A percentile compares a stretch with the other conserved stretches of the same genome.
Evolutionary conservation across 2,329 filamentous ascomycete species (phyloP).

Genomic region (Sporothrix globosa): DNA sequence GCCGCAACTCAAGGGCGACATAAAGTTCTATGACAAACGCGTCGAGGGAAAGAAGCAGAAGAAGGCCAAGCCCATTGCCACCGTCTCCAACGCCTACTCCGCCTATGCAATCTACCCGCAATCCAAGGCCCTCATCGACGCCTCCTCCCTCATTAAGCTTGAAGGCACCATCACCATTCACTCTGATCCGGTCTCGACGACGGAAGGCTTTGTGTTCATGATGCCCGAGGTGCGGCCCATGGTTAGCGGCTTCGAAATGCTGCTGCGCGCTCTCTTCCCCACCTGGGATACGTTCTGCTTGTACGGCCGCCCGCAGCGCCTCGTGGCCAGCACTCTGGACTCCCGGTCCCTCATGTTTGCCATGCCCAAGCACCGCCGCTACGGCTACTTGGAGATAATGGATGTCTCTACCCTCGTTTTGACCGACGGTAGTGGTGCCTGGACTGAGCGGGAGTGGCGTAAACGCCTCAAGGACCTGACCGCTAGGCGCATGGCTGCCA

Average conservation of each 20-base stretch:
- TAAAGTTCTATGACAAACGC: constrained; percentile 90
- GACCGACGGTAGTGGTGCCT: constrained; percentile 72
- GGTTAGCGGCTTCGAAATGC: constrained; percentile 91
- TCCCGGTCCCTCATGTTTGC: constrained; percentile 95
- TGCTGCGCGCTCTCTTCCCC: constrained; percentile 89
- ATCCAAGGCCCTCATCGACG: constrained; percentile 88
- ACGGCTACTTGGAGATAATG: constrained; percentile 86
- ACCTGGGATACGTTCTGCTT: constrained; percentile 90
- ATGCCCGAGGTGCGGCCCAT: constrained; percentile 96
- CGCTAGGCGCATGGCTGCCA: constrained; percentile 71
- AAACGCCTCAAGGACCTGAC: constrained; percentile 87
- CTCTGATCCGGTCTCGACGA: constrained; percentile 72
- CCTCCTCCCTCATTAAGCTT: constrained; percentile 90
- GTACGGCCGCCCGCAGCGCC: constrained; percentile 83
- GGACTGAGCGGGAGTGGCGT: constrained; percentile 89
- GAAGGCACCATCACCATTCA: constrained; percentile 91
- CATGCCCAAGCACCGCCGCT: constrained; percentile 84
- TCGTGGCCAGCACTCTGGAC: constrained; percentile 87
- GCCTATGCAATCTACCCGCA: constrained; percentile 97
- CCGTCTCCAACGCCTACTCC: constrained; percentile 86
- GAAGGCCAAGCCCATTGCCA: constrained; percentile 86
- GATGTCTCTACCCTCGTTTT: constrained; percentile 83
- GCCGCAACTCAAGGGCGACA: constrained; percentile 76
- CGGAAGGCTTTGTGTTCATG: constrained; percentile 94
- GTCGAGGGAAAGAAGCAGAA: constrained; percentile 81